Conservation (phyloP, 352 stramenopile genomes). For the Phytophthora idaei region DNA sequence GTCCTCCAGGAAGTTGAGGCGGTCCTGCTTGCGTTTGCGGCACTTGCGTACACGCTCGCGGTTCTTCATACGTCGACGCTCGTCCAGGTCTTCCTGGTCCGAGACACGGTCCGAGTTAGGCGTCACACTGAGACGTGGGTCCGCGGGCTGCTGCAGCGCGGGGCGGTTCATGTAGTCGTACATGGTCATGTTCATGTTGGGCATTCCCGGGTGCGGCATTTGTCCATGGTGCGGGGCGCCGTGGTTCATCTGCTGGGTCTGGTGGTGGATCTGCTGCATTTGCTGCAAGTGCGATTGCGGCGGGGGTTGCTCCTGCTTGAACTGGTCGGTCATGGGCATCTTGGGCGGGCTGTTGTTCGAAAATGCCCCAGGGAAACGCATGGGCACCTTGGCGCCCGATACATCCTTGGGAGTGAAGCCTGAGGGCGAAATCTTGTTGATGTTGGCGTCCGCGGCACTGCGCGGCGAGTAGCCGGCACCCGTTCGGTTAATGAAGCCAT, state of each 20-base stretch:
- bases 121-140: conserved; percentile 55
- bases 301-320: conserved; percentile 45
- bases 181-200: conserved; percentile 82
- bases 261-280: conserved; percentile 58
- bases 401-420: conserved; percentile 84
- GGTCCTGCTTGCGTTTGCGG: conserved; percentile 88
- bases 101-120: conserved; percentile 71
- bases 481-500: conserved; percentile 37
- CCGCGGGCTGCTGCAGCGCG: conserved; percentile 50
- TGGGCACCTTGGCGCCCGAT: conserved; percentile 70
- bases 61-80: conserved; percentile 89
- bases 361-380: conserved; percentile 74
- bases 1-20: conserved; percentile 87
- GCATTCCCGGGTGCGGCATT: conserved; percentile 51
- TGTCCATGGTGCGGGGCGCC: conserved; percentile 40
- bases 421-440: conserved; percentile 80
- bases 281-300: conserved; percentile 46
- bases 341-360: conserved; percentile 60
- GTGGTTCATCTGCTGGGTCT: conserved; percentile 59
- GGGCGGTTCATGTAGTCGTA: conserved; percentile 87
- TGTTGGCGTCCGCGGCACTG: conserved; percentile 37
- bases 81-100: conserved; percentile 84
- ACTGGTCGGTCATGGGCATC: conserved; percentile 52
- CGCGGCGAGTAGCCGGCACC: conserved; percentile 68
- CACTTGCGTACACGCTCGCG: conserved; percentile 89